phyloP scores from a whole-genome alignment of 495 filamentous ascomycete genomes.

The Monascus purpureus region DNA sequence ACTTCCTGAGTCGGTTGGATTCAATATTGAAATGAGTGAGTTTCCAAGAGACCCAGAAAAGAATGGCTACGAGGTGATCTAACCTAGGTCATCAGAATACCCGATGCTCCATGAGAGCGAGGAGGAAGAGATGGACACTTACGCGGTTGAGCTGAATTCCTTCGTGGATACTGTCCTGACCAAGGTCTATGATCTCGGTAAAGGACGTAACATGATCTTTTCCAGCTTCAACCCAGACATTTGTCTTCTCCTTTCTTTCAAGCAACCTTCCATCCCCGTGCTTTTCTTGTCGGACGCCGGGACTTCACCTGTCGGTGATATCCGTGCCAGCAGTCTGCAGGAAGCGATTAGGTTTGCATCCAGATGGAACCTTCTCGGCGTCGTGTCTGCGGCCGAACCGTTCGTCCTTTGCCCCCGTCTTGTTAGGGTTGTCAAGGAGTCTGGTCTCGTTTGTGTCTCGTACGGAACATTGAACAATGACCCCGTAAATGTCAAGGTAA shows the following conservation, averaged over 20 bases:
- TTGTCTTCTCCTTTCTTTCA: slow-evolving; percentile 84
- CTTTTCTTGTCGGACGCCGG: slow-evolving; percentile 90
- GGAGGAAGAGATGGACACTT: slow-evolving; percentile 94
- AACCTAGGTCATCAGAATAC: slow-evolving; percentile 47
- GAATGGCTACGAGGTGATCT: slow-evolving; percentile 18
- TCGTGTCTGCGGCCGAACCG: slow-evolving; percentile 73
- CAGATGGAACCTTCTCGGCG: slow-evolving; percentile 85
- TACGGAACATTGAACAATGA: slow-evolving; percentile 88
- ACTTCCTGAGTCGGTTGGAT: slow-evolving; percentile 66
- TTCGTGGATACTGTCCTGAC: slow-evolving; percentile 88
- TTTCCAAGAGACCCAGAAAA: slow-evolving; percentile 7
- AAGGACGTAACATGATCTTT: slow-evolving; percentile 78
- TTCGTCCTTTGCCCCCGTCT: slow-evolving; percentile 80
- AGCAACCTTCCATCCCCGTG: slow-evolving; percentile 90
- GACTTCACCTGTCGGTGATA: slow-evolving; percentile 60
- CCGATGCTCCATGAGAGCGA: slow-evolving; percentile 92
- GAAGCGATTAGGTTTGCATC: slow-evolving; percentile 90
- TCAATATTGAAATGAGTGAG: slow-evolving; percentile 94
- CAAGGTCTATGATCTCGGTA: slow-evolving; percentile 67
- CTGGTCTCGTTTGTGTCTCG: slow-evolving; percentile 86
- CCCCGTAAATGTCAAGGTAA: slow-evolving; percentile 65
- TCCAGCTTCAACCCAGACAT: slow-evolving; percentile 95
- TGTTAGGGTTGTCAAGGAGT: slow-evolving; percentile 91
- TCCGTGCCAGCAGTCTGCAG: slow-evolving; percentile 83
- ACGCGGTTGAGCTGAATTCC: slow-evolving; percentile 90